A percentile compares a stretch with the other conserved stretches of the same genome.
phyloP scores from a whole-genome alignment of 1,284 basidiomycete species.

The Malassezia brasiliensis region DNA sequence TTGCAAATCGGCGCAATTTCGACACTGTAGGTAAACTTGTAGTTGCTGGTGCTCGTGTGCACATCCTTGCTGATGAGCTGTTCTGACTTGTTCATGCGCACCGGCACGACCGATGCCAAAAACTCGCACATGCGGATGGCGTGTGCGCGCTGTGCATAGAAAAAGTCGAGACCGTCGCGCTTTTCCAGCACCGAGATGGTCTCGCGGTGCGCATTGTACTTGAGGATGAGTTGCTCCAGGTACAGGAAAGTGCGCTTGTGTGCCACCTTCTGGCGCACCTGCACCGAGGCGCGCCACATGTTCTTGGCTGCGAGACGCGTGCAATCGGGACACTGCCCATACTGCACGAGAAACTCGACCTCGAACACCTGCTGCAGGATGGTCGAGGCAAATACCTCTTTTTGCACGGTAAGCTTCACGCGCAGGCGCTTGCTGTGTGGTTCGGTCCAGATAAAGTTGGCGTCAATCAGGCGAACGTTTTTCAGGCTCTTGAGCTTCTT shows the following conservation, averaged over 20 bases:
- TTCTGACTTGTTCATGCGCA: slow-evolving; percentile 78
- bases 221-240: slow-evolving; percentile 93
- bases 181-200: slow-evolving; percentile 87
- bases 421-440: slow-evolving; percentile 88
- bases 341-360: slow-evolving; percentile 87
- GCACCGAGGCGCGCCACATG: slow-evolving; percentile 93
- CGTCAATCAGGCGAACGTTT: slow-evolving; percentile 90
- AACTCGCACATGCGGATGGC: slow-evolving; percentile 98
- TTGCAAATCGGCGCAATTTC: slow-evolving; percentile 96
- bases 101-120: slow-evolving; percentile 72
- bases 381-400: slow-evolving; percentile 90
- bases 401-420: slow-evolving; percentile 92
- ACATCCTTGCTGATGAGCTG: slow-evolving; percentile 86
- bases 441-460: slow-evolving; percentile 98
- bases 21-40: slow-evolving; percentile 95
- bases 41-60: slow-evolving; percentile 83
- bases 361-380: slow-evolving; percentile 96
- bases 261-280: slow-evolving; percentile 77
- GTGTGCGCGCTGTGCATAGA: slow-evolving; percentile 79
- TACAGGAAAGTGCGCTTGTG: slow-evolving; percentile 97
- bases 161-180: slow-evolving; percentile 90
- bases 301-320: slow-evolving; percentile 91
- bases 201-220: slow-evolving; percentile 92
- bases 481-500: slow-evolving; percentile 88
- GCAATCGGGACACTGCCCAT: slow-evolving; percentile 91